Evolutionary conservation across 2,329 filamentous ascomycete species (phyloP).

Genomic region (Metarhizium humberi): DNA sequence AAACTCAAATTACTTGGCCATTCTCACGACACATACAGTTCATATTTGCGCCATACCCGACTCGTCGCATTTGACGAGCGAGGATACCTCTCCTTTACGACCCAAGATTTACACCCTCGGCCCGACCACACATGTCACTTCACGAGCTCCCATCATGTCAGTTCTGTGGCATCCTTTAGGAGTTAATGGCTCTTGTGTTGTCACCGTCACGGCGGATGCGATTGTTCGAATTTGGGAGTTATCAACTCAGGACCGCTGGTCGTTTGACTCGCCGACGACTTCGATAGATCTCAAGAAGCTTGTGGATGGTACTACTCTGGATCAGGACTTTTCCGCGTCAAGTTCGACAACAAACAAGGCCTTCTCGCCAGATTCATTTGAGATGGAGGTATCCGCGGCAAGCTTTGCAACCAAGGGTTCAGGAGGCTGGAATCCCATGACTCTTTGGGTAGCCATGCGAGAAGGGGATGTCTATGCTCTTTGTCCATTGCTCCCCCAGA

Average conservation of each 20-base stretch:
- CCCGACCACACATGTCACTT: conserved; percentile 82
- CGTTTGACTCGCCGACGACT: conserved; percentile 74
- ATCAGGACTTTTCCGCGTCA: conserved; percentile 76
- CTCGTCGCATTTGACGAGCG: conserved; percentile 61
- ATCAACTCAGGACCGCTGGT: conserved; percentile 73
- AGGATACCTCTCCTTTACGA: conserved; percentile 60
- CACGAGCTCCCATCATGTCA: conserved; percentile 70
- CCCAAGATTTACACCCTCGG: conserved; percentile 87
- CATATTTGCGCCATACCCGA: conserved; percentile 84
- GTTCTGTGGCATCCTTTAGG: conserved; percentile 90
- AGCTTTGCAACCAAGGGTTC: conserved; percentile 60
- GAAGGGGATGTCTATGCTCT: conserved; percentile 90
- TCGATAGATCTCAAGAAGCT: conserved; percentile 85
- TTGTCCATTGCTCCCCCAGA: conserved; percentile 78
- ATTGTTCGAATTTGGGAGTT: conserved; percentile 88
- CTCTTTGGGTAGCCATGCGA: conserved; percentile 91
- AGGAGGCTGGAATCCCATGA: conserved; percentile 93
- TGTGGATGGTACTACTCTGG: conserved; percentile 69
- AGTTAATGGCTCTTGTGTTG: conserved; percentile 68
- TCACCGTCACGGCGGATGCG: conserved; percentile 83
- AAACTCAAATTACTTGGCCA: conserved; percentile 69
- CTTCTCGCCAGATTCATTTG: conserved; percentile 81
- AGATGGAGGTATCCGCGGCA: conserved; percentile 89
- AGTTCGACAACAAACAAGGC: conserved; percentile 64
- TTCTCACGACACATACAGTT: conserved; percentile 79